Evolutionary conservation across 208 protist species (phyloP), one percentile per base, ranked within the genome.

Genomic region (Eutreptiella sp.): DNA sequence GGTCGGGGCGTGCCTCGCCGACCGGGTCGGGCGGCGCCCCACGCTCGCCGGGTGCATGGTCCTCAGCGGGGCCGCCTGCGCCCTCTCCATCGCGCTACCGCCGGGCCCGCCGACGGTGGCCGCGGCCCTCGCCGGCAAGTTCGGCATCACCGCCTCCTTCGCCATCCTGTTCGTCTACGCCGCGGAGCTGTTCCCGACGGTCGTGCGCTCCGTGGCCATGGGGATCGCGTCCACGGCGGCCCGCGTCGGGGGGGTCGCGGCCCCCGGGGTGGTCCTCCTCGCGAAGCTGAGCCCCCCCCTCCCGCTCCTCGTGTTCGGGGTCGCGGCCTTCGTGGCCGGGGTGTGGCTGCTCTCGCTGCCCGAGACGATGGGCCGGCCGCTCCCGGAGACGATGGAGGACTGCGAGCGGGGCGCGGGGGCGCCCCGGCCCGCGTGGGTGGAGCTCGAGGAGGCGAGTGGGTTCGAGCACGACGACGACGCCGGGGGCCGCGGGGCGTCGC

Each of bases 101-200:
- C n/a, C n/a, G n/a, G n/a, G n/a, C n/a, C n/a, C n/a, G n/a, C n/a
- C n/a, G n/a, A 41, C 36, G 36, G 36, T 41, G 16, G n/a, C 14
- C 11, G 24, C 14, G 11, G 42, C 53, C 9, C 7, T 63, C 9
- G 38, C 36, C 9, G 54, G 54, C 11, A 57, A 63, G 42, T 19
- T 28, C 11, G 54, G 11, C 11, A 39, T 62, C 38, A 28, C 42
- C 53, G 54, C 19, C 11, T 14, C 38, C 24, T 62, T 62, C 23
- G 33, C 54, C 7, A 14, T 63, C 11, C 46, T 59, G 11, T 62
- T 62, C 53, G 48, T 62, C 27, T 62, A 39, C 28, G 53, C 28
- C 11, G 11, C 38, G 24, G 54, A 62, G 46, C 19, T 63, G 42
- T 62, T 62, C 31, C 54, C 54, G 42, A 62, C 54, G n/a, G 14